Evolutionary conservation across 257 asterid species (phyloP), one percentile per base, ranked within the genome.

Genomic region (Fraxinus pennsylvanica): DNA sequence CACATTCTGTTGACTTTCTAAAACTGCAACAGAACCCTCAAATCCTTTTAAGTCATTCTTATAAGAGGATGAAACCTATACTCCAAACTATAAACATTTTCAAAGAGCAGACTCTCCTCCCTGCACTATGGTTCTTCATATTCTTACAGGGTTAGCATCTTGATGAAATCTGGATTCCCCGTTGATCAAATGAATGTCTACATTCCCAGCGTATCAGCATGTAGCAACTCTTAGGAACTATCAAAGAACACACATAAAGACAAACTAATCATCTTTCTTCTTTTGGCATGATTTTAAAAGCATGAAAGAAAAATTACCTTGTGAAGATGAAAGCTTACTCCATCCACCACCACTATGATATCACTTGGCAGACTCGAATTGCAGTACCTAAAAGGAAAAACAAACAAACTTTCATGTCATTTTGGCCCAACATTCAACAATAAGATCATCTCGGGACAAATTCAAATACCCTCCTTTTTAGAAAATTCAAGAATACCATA

Each of bases 301-400:
- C 39, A 74, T 9, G 38, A 77, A 38, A 76, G 59, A 68, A 68
- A 67, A 74, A 68, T 74, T 88, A 94, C 98, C 98, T 95, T 95
- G 85, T 95, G 98, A 83, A 95, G 96, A 90, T 87, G 97, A 89
- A 95, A 91, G 75, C 80, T 86, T 61, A 88, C 84, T 39, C 87
- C 90, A 14, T 87, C 92, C 68, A 95, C 93, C 63, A 88, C 90
- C 88, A 93, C 78, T 22, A 89, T 89, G 76, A 95, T 80, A 85
- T 95, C 98, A 47, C 94, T 91, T 45, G 89, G 91, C 87, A 95
- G 81, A 86, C 85, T 92, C 69, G 96, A 82, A 79, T 82, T 82
- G 89, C 92, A 91, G 82, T 84, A 90, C 98, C 99, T 95, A 90
- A 74, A 52, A 84, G 73, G 69, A 81, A 32, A 73, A 50, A 74